Evolutionary conservation across 1,284 basidiomycete genomes (phyloP).

Genomic region (Testicularia cyperi): DNA sequence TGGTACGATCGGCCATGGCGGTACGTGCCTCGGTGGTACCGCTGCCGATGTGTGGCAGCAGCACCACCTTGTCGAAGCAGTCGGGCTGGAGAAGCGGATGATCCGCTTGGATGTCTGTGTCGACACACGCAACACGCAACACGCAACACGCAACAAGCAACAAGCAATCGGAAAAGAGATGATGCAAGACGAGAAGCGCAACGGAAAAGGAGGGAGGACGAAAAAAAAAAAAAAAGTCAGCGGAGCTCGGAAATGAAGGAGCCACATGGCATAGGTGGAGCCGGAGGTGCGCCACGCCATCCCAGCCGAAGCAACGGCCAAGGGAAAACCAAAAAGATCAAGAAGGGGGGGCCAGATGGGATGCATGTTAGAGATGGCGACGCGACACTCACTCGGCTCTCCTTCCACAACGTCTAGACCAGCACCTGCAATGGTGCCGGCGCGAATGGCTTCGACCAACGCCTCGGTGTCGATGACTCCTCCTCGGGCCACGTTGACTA

Average conservation of each 20-base stretch:
- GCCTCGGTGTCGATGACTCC: conserved; percentile 80
- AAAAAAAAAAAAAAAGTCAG: too few species aligned
- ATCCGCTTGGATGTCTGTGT: conserved; percentile 67
- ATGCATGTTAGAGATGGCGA: too few species aligned
- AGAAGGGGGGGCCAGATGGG: too few species aligned
- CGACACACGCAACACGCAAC: too few species aligned
- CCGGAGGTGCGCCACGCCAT: too few species aligned
- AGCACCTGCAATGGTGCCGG: conserved; percentile 82
- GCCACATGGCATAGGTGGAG: too few species aligned
- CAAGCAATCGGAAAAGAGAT: too few species aligned
- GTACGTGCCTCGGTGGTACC: conserved; percentile 81
- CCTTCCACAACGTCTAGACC: conserved; percentile 91
- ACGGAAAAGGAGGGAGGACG: too few species aligned
- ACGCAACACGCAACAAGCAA: too few species aligned
- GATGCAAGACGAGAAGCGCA: too few species aligned
- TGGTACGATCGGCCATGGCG: conserved; percentile 70
- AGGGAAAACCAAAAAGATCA: not conserved
- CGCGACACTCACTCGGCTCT: conserved; percentile 68
- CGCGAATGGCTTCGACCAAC: conserved; percentile 74
- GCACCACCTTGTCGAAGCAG: conserved; percentile 66
- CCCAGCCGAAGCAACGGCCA: too few species aligned
- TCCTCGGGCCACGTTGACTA: conserved; percentile 60
- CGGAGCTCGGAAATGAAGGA: too few species aligned
- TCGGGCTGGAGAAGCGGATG: conserved; percentile 71
- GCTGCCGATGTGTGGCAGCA: conserved; percentile 87